These are phyloP conservation scores for Gillenia trifoliata DNA, from an alignment of 306 rosid genomes.

Conservation along the genomic window DNA sequence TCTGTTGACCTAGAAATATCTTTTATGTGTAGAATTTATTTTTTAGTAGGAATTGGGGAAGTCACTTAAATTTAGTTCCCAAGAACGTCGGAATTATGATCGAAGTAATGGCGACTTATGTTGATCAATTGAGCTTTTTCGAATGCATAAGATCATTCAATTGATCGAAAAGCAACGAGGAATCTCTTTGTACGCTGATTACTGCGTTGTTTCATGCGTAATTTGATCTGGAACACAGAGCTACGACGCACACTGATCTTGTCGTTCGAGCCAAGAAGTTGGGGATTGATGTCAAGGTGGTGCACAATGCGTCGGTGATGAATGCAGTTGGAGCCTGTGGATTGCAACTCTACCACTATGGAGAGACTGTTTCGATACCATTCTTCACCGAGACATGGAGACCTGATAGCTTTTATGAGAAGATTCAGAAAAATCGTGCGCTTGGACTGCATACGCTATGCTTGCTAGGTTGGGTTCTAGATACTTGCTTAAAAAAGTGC, in stretches of 20 bases:
- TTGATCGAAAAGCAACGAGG: background rate
- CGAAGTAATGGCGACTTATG: background rate
- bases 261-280: slow-evolving; percentile 83
- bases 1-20: background rate
- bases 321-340: slow-evolving; percentile 89
- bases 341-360: slow-evolving; percentile 78
- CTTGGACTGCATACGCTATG: slow-evolving; percentile 41
- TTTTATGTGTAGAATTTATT: too few relatives aligned
- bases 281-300: slow-evolving; percentile 59
- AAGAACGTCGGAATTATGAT: background rate
- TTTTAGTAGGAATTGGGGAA: background rate
- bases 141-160: too few relatives aligned
- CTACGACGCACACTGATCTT: slow-evolving; percentile 78
- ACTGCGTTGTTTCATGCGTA: background rate
- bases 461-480: slow-evolving; percentile 52
- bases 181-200: background rate
- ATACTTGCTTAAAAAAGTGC: background rate
- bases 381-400: slow-evolving; percentile 82
- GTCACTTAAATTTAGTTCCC: background rate
- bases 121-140: background rate
- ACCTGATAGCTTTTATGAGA: slow-evolving; percentile 87
- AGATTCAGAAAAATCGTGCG: slow-evolving; percentile 58
- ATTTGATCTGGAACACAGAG: slow-evolving; percentile 30
- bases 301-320: slow-evolving; percentile 87
- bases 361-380: slow-evolving; percentile 79